A percentile compares a stretch with the other conserved stretches of the same genome.
Conservation (phyloP, 805 yeast species). For the Myxozyma sirexii region DNA sequence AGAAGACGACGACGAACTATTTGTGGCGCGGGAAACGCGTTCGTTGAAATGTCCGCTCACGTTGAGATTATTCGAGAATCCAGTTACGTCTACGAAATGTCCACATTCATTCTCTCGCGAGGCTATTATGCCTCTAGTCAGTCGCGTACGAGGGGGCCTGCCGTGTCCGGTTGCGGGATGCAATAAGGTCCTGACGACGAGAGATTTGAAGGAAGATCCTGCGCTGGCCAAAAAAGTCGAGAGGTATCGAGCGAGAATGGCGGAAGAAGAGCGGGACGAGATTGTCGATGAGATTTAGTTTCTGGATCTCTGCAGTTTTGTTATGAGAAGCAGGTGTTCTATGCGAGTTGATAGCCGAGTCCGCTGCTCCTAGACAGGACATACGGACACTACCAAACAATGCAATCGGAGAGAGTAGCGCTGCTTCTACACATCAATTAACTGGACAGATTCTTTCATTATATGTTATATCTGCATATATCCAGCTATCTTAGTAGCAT, state of each 20-base stretch:
- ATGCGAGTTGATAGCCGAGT: too few relatives aligned
- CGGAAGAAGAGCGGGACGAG: slow-evolving; percentile 12
- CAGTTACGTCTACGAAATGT: slow-evolving; percentile 40
- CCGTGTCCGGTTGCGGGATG: slow-evolving; percentile 36
- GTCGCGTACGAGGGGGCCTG: background rate
- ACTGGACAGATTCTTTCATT: too few relatives aligned
- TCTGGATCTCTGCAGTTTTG: too few relatives aligned
- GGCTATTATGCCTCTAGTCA: slow-evolving; percentile 33
- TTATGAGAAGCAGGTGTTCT: too few relatives aligned
- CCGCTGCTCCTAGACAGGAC: too few relatives aligned
- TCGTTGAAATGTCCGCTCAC: slow-evolving; percentile 42
- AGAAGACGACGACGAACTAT: slow-evolving; percentile 39
- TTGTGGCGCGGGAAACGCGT: slow-evolving; percentile 34
- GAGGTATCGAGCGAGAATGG: slow-evolving; percentile 10
- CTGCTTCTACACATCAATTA: too few relatives aligned
- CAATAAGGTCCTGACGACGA: background rate
- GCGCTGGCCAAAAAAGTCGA: slow-evolving; percentile 27
- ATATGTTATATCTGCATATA: too few relatives aligned
- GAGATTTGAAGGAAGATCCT: slow-evolving; percentile 11
- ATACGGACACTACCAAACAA: too few relatives aligned
- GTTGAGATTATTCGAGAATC: slow-evolving; percentile 35
- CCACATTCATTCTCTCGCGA: slow-evolving; percentile 39
- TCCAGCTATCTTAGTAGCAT: too few relatives aligned
- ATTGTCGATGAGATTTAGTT: slow-evolving; percentile 19
- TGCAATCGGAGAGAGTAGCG: too few relatives aligned